Evolutionary conservation across 2,329 filamentous ascomycete species (phyloP).

Genomic region (Pseudocercospora macadamiae): DNA sequence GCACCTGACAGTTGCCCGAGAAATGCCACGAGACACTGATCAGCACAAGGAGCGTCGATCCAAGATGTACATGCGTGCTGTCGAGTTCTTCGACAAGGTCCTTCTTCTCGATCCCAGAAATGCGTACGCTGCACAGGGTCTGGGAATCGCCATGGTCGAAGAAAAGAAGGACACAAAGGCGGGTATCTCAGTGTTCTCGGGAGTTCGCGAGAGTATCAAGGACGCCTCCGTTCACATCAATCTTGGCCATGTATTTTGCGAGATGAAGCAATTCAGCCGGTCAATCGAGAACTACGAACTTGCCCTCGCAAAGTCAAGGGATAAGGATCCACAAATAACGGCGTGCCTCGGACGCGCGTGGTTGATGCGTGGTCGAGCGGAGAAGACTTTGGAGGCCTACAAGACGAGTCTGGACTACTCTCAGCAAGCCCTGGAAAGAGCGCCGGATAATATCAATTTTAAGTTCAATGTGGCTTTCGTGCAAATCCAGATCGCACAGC

Average conservation of each 20-base stretch:
- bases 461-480: conserved; percentile 99
- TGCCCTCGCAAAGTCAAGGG: conserved; percentile 77
- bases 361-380: conserved; percentile 76
- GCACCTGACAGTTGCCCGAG: conserved; percentile 82
- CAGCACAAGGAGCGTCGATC: conserved; percentile 88
- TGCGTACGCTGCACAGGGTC: conserved; percentile 92
- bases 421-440: conserved; percentile 71
- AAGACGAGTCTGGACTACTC: conserved; percentile 67
- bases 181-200: conserved; percentile 85
- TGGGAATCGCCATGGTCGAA: conserved; percentile 91
- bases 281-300: conserved; percentile 93
- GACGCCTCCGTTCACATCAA: conserved; percentile 87
- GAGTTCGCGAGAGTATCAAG: conserved; percentile 85
- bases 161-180: conserved; percentile 86
- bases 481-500: conserved; percentile 87
- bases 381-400: conserved; percentile 64
- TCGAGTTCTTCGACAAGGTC: conserved; percentile 98
- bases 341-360: conserved; percentile 87
- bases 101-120: conserved; percentile 93
- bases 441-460: conserved; percentile 78
- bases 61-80: conserved; percentile 83
- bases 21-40: conserved; percentile 91
- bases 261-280: conserved; percentile 85
- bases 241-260: conserved; percentile 87
- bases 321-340: conserved; percentile 70